Base-by-base conservation (phyloP, 129 eudicot genomes). In the Scalesia atractyloides region DNA sequence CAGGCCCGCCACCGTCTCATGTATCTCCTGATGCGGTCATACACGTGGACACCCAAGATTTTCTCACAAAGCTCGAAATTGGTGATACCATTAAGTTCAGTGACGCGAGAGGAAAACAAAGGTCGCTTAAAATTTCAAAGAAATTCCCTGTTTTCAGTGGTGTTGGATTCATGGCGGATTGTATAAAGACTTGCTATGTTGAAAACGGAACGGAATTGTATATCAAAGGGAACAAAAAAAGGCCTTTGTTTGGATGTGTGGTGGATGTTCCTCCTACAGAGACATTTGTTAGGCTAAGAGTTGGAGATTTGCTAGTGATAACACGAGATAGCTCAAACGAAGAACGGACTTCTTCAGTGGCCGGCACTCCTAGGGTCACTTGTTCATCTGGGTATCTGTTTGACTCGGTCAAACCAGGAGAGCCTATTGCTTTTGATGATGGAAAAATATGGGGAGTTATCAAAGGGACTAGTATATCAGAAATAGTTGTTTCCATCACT, bases 381-480 rank as follows among this genome's bases (percentile, higher is more conserved):
- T 86, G 92, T 80, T 80, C 96, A 16, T 86, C 89, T 34, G 87
- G 88, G 3, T 89, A 89, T 83, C 82, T 89, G 30, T 89, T 86
- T 80, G 96, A 89, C 82, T 89, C 96, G 2, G 92, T 89, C 59
- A 89, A 89, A 84, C 92, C 96, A 12, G 96, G 96, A 70, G 84
- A 89, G 44, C 84, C 86, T 36, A 86, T 89, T 64, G 84, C 96
- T 16, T 89, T 89, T 63, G 96, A 89, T 73, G 96, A 89, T 75
- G 96, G 96, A 39, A 89, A 89, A 63, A 86, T 89, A 77, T 86
- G 96, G 92, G 96, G 96, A 12, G 76, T 89, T 51, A 80, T 86
- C 12, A 86, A 89, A 76, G 96, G 92, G 54, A 59, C 86, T 51
- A 86, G 92, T 69, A 64, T 78, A 61, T 82, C 92, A 16, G 96